Evolutionary conservation across 164 flowering plant genomes (phyloP).

Genomic region (Protea cynaroides): DNA sequence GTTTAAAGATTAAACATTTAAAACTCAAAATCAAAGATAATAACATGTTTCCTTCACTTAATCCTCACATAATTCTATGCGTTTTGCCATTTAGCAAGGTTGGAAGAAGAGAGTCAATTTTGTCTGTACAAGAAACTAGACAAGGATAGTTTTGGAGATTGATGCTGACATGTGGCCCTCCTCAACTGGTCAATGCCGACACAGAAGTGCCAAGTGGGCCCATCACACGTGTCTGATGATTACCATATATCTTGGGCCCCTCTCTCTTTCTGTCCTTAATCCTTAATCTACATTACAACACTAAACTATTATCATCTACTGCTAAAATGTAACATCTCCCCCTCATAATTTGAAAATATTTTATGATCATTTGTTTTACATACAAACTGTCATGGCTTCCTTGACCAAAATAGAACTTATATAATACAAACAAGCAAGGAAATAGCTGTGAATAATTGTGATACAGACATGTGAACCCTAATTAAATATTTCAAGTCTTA

Average conservation of each 20-base stretch:
- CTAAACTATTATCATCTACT: not conserved
- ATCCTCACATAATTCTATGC: not conserved
- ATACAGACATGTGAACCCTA: not conserved
- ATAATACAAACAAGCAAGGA: not conserved
- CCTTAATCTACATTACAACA: not conserved
- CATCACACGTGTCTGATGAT: constrained; percentile 36
- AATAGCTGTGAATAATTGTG: not conserved
- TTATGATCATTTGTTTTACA: too few species aligned
- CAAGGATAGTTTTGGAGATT: constrained; percentile 16
- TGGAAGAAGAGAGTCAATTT: constrained; percentile 10
- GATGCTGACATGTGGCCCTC: constrained; percentile 22
- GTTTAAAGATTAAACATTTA: too few species aligned
- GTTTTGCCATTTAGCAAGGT: not conserved
- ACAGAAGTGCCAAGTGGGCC: constrained; percentile 33
- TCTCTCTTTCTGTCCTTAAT: not conserved
- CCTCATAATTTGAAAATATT: too few species aligned
- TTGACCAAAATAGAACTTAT: not conserved
- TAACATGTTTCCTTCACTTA: too few species aligned
- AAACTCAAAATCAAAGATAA: too few species aligned
- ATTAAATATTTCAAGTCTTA: not conserved
- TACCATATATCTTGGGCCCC: constrained; percentile 15
- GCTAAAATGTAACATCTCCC: not conserved
- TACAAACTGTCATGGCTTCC: too few species aligned
- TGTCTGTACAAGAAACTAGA: constrained; percentile 2
- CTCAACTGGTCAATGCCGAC: constrained; percentile 46